Evolutionary conservation across 2,329 filamentous ascomycete species (phyloP).

Genomic region (Colletotrichum viniferum): DNA sequence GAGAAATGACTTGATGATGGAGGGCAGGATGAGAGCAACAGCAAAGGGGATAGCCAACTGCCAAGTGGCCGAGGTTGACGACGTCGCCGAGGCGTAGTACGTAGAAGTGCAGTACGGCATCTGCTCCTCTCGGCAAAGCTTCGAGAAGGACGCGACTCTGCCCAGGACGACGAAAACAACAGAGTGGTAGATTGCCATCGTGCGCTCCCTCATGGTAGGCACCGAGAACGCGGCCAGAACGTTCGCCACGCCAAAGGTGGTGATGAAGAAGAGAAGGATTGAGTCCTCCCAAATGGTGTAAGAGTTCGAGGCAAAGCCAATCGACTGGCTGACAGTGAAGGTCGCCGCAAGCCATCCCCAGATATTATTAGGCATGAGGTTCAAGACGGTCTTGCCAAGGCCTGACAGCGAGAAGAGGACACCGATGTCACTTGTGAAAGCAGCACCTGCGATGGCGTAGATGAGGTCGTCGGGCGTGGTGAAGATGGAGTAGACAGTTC

Average conservation of each 20-base stretch:
- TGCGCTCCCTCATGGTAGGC: conserved; percentile 67
- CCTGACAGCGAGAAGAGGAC: conserved; percentile 48
- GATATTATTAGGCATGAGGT: conserved; percentile 71
- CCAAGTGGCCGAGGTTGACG: conserved; percentile 91
- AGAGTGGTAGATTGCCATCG: conserved; percentile 84
- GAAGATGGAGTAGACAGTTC: conserved; percentile 34
- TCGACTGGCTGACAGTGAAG: conserved; percentile 85
- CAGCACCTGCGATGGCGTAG: conserved; percentile 38
- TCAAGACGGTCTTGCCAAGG: conserved; percentile 47
- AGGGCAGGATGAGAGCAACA: conserved; percentile 74
- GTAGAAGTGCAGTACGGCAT: conserved; percentile 97
- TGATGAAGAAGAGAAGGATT: conserved; percentile 89
- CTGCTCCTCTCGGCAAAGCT: conserved; percentile 95
- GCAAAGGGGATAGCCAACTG: conserved; percentile 81
- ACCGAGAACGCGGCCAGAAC: conserved; percentile 78
- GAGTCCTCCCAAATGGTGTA: conserved; percentile 99
- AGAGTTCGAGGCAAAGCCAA: conserved; percentile 95
- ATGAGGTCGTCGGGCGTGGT: conserved; percentile 39
- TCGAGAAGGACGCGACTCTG: conserved; percentile 83
- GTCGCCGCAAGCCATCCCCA: conserved; percentile 89
- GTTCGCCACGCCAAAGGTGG: conserved; percentile 82
- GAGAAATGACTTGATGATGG: conserved; percentile 81
- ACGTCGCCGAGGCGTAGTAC: conserved; percentile 90
- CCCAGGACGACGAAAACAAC: conserved; percentile 80
- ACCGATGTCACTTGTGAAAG: conserved; percentile 47